Conservation (phyloP, 257 asterid genomes). For the Rhazya stricta region DNA sequence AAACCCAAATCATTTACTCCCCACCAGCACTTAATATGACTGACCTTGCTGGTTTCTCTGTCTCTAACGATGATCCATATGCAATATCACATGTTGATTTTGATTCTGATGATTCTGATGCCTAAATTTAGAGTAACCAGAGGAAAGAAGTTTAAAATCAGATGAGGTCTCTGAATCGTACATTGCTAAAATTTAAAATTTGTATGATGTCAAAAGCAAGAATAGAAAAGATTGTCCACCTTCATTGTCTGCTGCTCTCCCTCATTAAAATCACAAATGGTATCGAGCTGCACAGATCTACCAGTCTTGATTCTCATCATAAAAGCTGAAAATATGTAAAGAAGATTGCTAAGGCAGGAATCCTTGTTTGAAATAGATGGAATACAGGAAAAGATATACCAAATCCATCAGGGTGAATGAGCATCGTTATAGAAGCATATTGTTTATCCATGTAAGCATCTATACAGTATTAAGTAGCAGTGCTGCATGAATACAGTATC, state of each 20-base stretch:
- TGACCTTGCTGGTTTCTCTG: conserved; percentile 31
- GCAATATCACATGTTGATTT: conserved; percentile 25
- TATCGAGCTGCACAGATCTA: conserved; percentile 54
- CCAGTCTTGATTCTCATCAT: conserved; percentile 69
- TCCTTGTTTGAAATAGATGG: neutral
- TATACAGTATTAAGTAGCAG: neutral
- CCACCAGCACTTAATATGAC: conserved; percentile 8
- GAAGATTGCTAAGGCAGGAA: conserved; percentile 14
- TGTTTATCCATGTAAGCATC: neutral
- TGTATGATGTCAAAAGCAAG: neutral
- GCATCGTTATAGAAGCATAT: neutral
- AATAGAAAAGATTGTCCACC: conserved; percentile 27
- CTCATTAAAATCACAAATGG: conserved; percentile 61
- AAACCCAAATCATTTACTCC: conserved; percentile 17
- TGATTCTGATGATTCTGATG: conserved; percentile 22
- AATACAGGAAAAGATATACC: neutral
- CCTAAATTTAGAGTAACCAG: conserved; percentile 26
- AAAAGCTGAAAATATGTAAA: conserved; percentile 46
- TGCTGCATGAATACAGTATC: neutral
- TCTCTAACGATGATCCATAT: conserved; percentile 29
- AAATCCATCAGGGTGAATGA: neutral
- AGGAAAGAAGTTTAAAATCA: neutral
- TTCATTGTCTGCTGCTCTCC: conserved; percentile 38
- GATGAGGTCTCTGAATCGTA: neutral
- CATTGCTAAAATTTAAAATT: neutral